Evolutionary conservation across 257 asterid genomes (phyloP).

Genomic region (Ocimum tenuiflorum): DNA sequence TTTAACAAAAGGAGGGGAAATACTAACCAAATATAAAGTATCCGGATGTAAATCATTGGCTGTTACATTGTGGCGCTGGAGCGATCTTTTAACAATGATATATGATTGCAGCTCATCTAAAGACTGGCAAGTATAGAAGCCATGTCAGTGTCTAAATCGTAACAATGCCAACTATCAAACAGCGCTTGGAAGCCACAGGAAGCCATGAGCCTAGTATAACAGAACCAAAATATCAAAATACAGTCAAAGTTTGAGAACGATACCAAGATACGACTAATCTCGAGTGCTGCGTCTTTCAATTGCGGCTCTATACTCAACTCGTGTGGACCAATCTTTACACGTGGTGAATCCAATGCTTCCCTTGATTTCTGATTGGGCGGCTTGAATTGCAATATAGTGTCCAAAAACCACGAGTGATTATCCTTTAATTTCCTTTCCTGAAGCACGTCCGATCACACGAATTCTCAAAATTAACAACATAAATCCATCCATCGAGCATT

Average conservation of each 20-base stretch:
- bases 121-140: conserved; percentile 38
- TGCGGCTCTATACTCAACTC: conserved; percentile 49
- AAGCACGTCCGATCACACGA: conserved; percentile 10
- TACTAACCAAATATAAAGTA: conserved; percentile 60
- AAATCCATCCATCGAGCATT: background rate
- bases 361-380: conserved; percentile 60
- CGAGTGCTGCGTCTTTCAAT: conserved; percentile 58
- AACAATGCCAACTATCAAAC: conserved; percentile 4
- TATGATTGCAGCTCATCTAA: conserved; percentile 95
- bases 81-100: conserved; percentile 63
- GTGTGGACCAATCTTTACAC: conserved; percentile 52
- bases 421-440: conserved; percentile 75
- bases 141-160: conserved; percentile 5
- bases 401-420: conserved; percentile 67
- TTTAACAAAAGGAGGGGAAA: background rate
- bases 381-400: conserved; percentile 49
- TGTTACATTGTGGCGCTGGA: conserved; percentile 29
- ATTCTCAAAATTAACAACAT: conserved; percentile 2
- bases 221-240: background rate
- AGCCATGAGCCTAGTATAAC: background rate
- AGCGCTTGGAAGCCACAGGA: background rate
- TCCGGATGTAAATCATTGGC: conserved; percentile 28
- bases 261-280: conserved; percentile 70
- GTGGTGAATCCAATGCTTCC: conserved; percentile 61
- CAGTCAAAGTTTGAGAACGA: background rate